Evolutionary conservation across 1,284 basidiomycete genomes (phyloP).

Genomic region (Leccinum insolens): DNA sequence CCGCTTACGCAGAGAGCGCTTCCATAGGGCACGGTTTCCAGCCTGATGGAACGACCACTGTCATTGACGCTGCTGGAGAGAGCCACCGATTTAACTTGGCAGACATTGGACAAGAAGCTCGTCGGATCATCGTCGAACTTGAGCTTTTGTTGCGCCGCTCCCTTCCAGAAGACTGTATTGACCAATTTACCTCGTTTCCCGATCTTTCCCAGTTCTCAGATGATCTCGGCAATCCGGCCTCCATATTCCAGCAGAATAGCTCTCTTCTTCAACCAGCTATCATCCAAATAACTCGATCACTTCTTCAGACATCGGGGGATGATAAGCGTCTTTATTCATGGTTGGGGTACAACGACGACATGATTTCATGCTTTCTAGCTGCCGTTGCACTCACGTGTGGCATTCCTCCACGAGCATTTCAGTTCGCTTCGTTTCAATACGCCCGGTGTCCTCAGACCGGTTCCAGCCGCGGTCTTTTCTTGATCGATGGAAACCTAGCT

Average conservation of each 20-base stretch:
- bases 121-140: background rate
- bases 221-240: background rate
- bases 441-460: background rate
- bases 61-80: conserved; percentile 1
- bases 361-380: background rate
- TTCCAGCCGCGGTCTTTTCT: conserved; percentile 1
- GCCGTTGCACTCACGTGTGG: conserved; percentile 1
- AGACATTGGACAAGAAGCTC: conserved; percentile 5
- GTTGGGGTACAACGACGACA: background rate
- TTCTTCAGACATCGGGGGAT: background rate
- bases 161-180: background rate
- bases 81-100: background rate
- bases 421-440: conserved; percentile 7
- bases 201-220: conserved; percentile 2
- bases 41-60: background rate
- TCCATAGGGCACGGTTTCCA: conserved; percentile 6
- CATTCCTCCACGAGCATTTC: conserved; percentile 5
- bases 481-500: conserved; percentile 7
- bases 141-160: background rate
- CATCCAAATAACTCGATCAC: background rate
- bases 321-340: background rate
- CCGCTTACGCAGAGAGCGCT: conserved; percentile 2
- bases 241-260: conserved; percentile 3
- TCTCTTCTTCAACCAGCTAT: background rate
- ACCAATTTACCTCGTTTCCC: background rate